A percentile compares a stretch with the other conserved stretches of the same genome.
These are phyloP conservation scores for Leishmania amazonensis DNA, from an alignment of 208 protist species.

Conservation along the genomic window DNA sequence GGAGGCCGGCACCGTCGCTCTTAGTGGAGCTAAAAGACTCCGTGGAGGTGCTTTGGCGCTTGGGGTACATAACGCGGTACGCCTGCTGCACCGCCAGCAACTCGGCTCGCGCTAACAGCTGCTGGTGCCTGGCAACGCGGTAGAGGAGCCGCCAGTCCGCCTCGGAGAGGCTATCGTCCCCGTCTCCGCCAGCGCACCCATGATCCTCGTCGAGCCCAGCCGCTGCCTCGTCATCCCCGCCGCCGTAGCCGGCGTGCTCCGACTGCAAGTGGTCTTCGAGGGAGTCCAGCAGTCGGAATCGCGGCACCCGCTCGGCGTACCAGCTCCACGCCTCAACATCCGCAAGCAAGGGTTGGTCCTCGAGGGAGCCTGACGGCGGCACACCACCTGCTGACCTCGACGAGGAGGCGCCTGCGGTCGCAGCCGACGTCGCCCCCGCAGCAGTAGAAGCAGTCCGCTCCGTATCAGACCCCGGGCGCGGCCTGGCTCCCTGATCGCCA, in stretches of 20 bases:
- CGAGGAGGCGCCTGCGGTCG: not conserved
- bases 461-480: not conserved
- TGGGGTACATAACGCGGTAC: not conserved
- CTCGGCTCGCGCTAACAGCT: slow-evolving; percentile 8
- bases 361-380: not conserved
- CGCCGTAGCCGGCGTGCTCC: slow-evolving; percentile 24
- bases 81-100: slow-evolving; percentile 6
- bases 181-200: not conserved
- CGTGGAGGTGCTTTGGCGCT: not conserved
- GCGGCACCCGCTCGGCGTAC: slow-evolving; percentile 20
- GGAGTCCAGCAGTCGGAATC: slow-evolving; percentile 64
- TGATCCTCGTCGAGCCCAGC: not conserved
- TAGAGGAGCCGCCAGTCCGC: slow-evolving; percentile 45
- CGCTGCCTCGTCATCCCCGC: slow-evolving; percentile 10
- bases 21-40: not conserved
- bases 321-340: slow-evolving; percentile 24
- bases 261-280: slow-evolving; percentile 58
- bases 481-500: not conserved
- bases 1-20: not conserved
- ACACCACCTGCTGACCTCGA: not conserved
- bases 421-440: not conserved
- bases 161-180: slow-evolving; percentile 21
- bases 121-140: slow-evolving; percentile 15
- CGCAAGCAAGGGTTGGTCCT: not conserved
- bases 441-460: not conserved